Evolutionary conservation across 148 eudicot species (phyloP), one percentile per base, ranked within the genome.

Genomic region (Fallopia convolvulus): DNA sequence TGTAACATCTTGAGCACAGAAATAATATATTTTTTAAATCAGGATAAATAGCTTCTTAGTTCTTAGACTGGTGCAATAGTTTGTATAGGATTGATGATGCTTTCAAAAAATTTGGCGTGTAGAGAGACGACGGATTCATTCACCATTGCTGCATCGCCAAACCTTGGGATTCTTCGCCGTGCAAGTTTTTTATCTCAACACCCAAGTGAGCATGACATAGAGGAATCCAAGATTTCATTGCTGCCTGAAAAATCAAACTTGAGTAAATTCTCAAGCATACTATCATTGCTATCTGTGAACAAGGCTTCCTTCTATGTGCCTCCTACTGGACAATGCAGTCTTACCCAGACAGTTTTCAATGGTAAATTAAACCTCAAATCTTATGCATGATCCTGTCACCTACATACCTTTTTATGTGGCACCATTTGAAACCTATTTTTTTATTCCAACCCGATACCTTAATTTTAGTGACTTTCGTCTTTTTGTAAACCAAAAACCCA

Each of bases 61-160:
- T 36, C 39, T 36, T 36, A 4, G 4, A 2, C 39, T 36, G 39
- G 39, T 36, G 39, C 3, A 36, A 36, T 4, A 36, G 4, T 36
- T 36, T 2, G 39, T 36, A 36, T 36, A 2, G 39, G 39, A 36
- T 3, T 26, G 30, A 26, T 36, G 39, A 36, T 36, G 39, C 4
- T 36, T 36, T 36, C 4, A 36, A 36, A 36, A 36, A 1, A 3
- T 50, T n/a, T 50, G 17, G 18, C 63, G 18, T 56, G 42, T 90
- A 93, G 98, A 79, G 91, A 89, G 74, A 80, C 98, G 60, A 86
- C 87, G 18, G 89, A 91, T 75, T 77, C 87, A 10, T 86, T 79
- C 18, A 81, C 93, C 0, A 90, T 94, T 36, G 81, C 97, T 40
- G 92, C 93, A 79, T 90, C 98, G 15, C 97, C 94, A 58, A 78